Percentiles rank a stretch among this genome's conserved stretches.
Evolutionary conservation across 2,329 filamentous ascomycete species (phyloP).

Genomic region (Plectosphaerella sp.): DNA sequence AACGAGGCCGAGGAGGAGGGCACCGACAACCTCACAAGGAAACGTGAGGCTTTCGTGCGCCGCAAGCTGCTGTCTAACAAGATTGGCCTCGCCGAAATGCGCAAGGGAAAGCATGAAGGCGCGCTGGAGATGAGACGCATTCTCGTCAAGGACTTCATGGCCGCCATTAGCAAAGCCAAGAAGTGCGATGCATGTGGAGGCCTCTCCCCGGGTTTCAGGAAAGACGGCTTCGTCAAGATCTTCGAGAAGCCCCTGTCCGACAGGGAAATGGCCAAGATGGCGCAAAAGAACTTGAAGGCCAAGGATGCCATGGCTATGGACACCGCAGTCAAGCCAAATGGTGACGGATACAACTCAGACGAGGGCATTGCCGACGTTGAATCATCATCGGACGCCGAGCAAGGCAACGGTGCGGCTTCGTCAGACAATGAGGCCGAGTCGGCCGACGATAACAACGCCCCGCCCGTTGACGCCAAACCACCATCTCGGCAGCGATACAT

Average conservation of each 20-base stretch:
- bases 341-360: constrained; percentile 48
- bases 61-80: constrained; percentile 57
- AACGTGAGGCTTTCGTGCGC: constrained; percentile 65
- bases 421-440: constrained; percentile 31
- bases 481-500: constrained; percentile 65
- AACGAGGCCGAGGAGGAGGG: constrained; percentile 65
- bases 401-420: constrained; percentile 34
- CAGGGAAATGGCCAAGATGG: constrained; percentile 77
- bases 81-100: constrained; percentile 40
- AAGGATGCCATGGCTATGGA: constrained; percentile 69
- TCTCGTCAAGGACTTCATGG: constrained; percentile 78
- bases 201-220: constrained; percentile 78
- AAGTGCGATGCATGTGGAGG: constrained; percentile 65
- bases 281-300: constrained; percentile 60
- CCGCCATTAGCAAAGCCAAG: constrained; percentile 63
- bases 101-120: constrained; percentile 75
- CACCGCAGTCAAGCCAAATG: constrained; percentile 20
- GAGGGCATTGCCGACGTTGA: constrained; percentile 68
- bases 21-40: constrained; percentile 47
- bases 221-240: constrained; percentile 88
- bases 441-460: constrained; percentile 24
- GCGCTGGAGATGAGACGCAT: constrained; percentile 70
- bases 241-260: constrained; percentile 75
- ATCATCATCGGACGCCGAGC: constrained; percentile 39
- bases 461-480: constrained; percentile 28